Base-by-base conservation (phyloP, 768 basidiomycete genomes). In the Cantharellus anzutake region DNA sequence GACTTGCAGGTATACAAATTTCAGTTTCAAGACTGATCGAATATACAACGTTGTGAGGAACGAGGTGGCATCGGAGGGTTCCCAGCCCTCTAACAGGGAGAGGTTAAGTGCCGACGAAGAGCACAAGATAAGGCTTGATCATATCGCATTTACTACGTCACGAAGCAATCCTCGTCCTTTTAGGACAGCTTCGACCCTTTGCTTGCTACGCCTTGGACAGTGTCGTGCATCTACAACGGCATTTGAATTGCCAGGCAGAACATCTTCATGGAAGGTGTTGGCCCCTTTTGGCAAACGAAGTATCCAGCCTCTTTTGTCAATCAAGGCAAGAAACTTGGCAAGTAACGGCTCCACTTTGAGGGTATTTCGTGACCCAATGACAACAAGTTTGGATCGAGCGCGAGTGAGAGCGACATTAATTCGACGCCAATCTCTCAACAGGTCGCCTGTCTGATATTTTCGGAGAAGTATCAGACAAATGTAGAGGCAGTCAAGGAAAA, bases 381-480 rank as follows among this genome's bases (percentile, higher is more conserved):
- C 84, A 69, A 97, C 75, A 2, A 99, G 73, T 72, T 99, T 99
- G 41, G 80, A 79, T 59, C 84, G 81, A 0, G 93, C 94, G 14
- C 96, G 83, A 0, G 94, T 97, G 69, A 98, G 90, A 4, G 91
- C 86, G 16, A 99, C 96, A 67, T 99, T 99, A 76, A 97, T 83
- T 41, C 96, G 72, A 42, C 96, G 77, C 93, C 94, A 97, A 68
- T 99, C 96, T 65, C 86, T 89, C 35, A 98, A 74, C 2, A 99
- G 76, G 58, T 97, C 92, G 4, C 96, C 96, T 37, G 90, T 77
- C 92, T 94, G 62, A 20, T 51, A 29, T 29, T 29, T 29, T 29
- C 20, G 20, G 38, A 40, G 39, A 14, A 38, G 53, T 4, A 48
- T 29, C 35, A 11, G 35, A 34, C 4, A 56, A 42, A 61, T 35